Percentiles rank a stretch among this genome's conserved stretches.
Conservation (phyloP, 2,329 filamentous ascomycete genomes). For the Dactylella cylindrospora region DNA sequence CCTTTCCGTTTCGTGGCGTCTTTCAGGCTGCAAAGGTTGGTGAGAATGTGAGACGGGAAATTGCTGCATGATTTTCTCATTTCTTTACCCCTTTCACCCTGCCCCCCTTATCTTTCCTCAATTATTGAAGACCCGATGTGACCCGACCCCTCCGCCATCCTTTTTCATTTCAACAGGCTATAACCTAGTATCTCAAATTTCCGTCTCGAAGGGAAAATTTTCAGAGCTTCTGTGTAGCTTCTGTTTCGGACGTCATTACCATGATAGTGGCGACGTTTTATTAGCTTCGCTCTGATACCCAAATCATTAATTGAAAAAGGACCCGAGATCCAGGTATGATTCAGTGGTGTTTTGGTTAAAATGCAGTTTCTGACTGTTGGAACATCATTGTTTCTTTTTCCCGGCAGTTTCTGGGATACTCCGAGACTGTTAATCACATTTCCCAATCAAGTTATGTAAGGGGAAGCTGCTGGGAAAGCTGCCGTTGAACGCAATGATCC, state of each 20-base stretch:
- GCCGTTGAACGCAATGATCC: not conserved
- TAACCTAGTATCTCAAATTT: slow-evolving; percentile 21
- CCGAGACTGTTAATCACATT: slow-evolving; percentile 37
- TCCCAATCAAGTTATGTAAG: slow-evolving; percentile 29
- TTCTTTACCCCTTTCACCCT: slow-evolving; percentile 20
- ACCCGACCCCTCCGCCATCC: not conserved
- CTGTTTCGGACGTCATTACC: slow-evolving; percentile 1
- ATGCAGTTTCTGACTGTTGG: no score
- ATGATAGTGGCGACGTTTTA: not conserved
- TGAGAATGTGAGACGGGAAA: slow-evolving; percentile 40
- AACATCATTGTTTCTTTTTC: no score
- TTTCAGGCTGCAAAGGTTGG: slow-evolving; percentile 30
- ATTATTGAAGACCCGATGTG: slow-evolving; percentile 7
- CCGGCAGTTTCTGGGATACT: no score
- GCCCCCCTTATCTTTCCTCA: not conserved
- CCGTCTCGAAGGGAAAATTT: slow-evolving; percentile 7
- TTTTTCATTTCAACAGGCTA: not conserved
- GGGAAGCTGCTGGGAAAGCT: slow-evolving; percentile 8
- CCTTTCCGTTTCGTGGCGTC: slow-evolving; percentile 42
- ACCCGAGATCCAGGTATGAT: slow-evolving; percentile 15
- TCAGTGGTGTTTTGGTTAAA: slow-evolving; percentile 23
- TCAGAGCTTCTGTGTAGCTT: not conserved
- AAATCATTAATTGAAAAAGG: slow-evolving; percentile 3
- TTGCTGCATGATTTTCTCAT: slow-evolving; percentile 18
- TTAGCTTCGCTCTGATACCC: slow-evolving; percentile 2